Evolutionary conservation across 805 yeast genomes (phyloP), one percentile per base, ranked within the genome.

Genomic region (Kodamaea nitidulidarum): DNA sequence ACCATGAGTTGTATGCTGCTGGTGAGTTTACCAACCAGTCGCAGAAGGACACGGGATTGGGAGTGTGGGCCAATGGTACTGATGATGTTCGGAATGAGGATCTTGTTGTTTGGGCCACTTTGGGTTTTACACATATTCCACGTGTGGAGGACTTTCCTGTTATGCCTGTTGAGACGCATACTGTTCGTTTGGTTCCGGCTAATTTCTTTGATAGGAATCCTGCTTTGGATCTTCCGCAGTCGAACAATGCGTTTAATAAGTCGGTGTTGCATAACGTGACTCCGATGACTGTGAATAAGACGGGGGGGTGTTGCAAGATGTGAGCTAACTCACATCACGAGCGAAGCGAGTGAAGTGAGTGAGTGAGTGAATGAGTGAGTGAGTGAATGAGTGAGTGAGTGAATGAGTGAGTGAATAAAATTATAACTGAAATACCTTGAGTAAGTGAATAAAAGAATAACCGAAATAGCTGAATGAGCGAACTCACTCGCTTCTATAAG

Each of bases 21-120:
- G 95, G 95, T 60, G 90, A 83, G 58, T 84, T 84, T 70, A 84
- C 95, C 45, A 85, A 84, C 62, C 95, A 84, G 65, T 82, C 90
- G 11, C 73, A 73, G 42, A 54, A 33, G 3, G 93, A 84, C 59
- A 75, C 84, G 17, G 95, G 93, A 56, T 57, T 85, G 38, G 81
- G 78, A 26, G 69, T 60, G 31, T 85, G 88, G 83, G 84, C 85
- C 27, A 72, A 80, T 54, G 82, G 84, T 48, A 60, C 63, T 36
- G 88, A 81, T 43, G 56, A 64, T 25, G 87, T 84, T 25, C 80
- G 90, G 75, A 76, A 84, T 60, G 80, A 80, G 14, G 90, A 84
- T 51, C 58, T 78, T 42, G 88, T 84, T 44, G 81, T 84, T 32
- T 84, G 91, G 90, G 84, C 85, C 47, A 84, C 93, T 33, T 59